These are phyloP conservation scores for Cryptosporidium sp. DNA, from an alignment of 169 alveolate genomes.

Conservation along the genomic window DNA sequence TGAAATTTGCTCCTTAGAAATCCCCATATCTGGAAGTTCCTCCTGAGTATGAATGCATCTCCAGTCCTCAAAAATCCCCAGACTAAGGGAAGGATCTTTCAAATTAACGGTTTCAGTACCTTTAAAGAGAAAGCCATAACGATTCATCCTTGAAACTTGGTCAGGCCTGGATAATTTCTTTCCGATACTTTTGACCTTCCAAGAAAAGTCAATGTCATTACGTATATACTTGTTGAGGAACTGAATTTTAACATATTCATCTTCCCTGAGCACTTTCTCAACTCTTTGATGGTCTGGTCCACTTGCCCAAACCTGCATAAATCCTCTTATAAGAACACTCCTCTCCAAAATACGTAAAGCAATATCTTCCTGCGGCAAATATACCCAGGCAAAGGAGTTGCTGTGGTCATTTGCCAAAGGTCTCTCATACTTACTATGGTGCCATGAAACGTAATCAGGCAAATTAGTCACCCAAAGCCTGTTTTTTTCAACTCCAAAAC, in stretches of 20 bases:
- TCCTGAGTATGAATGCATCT: conserved; percentile 48
- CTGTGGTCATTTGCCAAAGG: conserved; percentile 57
- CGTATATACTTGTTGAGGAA: conserved; percentile 76
- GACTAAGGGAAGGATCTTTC: background rate
- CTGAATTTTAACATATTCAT: conserved; percentile 46
- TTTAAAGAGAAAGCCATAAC: conserved; percentile 55
- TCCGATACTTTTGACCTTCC: conserved; percentile 77
- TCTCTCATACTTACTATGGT: conserved; percentile 7
- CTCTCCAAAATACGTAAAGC: conserved; percentile 77
- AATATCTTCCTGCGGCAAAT: conserved; percentile 68
- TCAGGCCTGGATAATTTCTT: conserved; percentile 67
- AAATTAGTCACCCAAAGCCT: conserved; percentile 14
- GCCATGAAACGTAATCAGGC: conserved; percentile 23
- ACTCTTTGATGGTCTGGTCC: conserved; percentile 70
- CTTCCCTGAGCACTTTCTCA: conserved; percentile 36
- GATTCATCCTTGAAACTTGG: conserved; percentile 70
- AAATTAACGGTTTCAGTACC: conserved; percentile 51
- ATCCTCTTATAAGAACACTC: conserved; percentile 78
- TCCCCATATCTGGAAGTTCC: conserved; percentile 9
- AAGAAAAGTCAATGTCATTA: conserved; percentile 75
- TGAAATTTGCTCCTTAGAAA: conserved; percentile 50
- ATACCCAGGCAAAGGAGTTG: conserved; percentile 74
- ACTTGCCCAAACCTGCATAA: conserved; percentile 81
- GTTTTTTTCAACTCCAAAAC: conserved; percentile 70
- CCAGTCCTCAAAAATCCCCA: conserved; percentile 76